Conservation (phyloP, 192 early-diverging fungal species). For the Coemansia sp. region DNA sequence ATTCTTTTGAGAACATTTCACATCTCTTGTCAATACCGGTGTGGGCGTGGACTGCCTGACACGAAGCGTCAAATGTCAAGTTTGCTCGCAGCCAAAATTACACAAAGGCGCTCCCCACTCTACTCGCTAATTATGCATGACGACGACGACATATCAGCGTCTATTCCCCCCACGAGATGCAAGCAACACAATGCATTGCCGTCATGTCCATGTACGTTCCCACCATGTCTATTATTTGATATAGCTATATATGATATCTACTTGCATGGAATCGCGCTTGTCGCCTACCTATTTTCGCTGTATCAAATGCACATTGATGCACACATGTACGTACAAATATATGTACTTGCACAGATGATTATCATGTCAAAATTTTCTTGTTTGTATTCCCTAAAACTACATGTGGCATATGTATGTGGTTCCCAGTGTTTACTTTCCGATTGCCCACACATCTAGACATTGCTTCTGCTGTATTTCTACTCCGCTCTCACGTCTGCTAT, state of each 20-base stretch:
- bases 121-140: slow-evolving; percentile 3
- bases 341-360: not conserved
- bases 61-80: not conserved
- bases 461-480: not conserved
- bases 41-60: not conserved
- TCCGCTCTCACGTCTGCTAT: too few species aligned
- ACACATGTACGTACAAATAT: not conserved
- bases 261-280: not conserved
- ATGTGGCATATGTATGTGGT: not conserved
- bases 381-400: not conserved
- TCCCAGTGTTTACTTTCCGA: not conserved
- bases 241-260: not conserved
- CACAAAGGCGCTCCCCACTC: not conserved
- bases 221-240: not conserved
- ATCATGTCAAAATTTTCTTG: not conserved
- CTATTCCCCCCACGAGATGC: not conserved
- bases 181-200: not conserved
- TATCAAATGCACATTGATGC: slow-evolving; percentile 3
- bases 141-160: not conserved
- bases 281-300: not conserved
- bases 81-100: not conserved
- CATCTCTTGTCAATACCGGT: not conserved
- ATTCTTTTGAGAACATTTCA: not conserved
- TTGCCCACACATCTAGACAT: not conserved
- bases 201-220: not conserved